Base-by-base conservation (phyloP, 306 rosid genomes). In the Quercus robur region DNA sequence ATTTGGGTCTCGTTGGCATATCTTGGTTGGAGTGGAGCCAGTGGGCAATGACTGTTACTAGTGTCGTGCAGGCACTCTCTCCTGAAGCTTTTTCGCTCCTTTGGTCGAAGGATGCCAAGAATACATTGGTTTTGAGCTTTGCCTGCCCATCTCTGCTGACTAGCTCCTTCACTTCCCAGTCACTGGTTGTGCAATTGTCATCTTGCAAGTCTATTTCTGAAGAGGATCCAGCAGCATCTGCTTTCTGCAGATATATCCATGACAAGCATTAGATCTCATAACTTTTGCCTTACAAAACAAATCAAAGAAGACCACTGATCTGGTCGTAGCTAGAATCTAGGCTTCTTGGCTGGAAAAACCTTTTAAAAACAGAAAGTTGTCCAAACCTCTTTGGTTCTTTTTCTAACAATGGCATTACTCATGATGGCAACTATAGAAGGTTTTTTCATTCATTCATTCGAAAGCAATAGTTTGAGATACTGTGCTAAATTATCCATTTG, bases 71-170 rank as follows among this genome's bases (percentile, higher is more conserved):
- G 5, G 98, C 98, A 77, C 97, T 87, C 80, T 86, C 87, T 4
- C 97, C 97, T 0, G 78, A 78, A 1, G 94, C 97, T 81, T 59
- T 68, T 73, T 88, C 88, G 41, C 97, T 94, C 49, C 87, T 62
- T 77, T 94, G 97, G 73, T 92, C 97, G 44, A 94, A 88, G 3
- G 97, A 91, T 49, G 92, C 97, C 0, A 88, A 88, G 72, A 89
- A 88, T n/a, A 85, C 90, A 6, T 83, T 79, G 38, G 97, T 84
- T 71, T 81, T 91, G 20, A 94, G 87, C 86, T 87, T 89, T 72
- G 89, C 71, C 52, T 74, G 21, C 31, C 94, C 85, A 72, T 92
- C 93, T 85, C 92, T 90, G 69, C 97, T 89, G 13, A 21, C 70
- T 41, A 91, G 23, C 56, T 91, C 88, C 84, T 67, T 88, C 8